Base-by-base conservation (phyloP, 768 basidiomycete species). In the Pholiota microspora region DNA sequence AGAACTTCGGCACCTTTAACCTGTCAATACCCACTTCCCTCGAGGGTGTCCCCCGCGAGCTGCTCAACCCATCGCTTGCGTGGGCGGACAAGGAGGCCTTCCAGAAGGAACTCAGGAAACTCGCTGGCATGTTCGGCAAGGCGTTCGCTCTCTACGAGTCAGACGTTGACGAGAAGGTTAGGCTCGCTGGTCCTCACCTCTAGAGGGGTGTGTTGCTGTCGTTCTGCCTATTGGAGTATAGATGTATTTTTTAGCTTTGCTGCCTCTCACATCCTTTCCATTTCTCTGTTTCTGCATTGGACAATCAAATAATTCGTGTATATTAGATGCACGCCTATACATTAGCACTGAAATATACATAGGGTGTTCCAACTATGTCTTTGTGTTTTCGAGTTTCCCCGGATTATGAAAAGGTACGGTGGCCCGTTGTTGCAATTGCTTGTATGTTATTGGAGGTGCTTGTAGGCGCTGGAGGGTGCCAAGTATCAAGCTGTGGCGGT, bases 61-160 rank as follows among this genome's bases (percentile, higher is more conserved):
- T 99, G 59, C 84, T 98, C 59, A 89, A 97, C 76, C 96, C 96
- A 0, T 74, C 75, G 47, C 71, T 88, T 63, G 94, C 94, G 15
- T 98, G 96, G 96, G 57, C 82, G 15, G 86, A 92, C 70, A 89
- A 88, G 76, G 89, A 88, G 59, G 94, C 92, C 31, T 98, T 96
- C 77, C 82, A 86, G 69, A 80, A 87, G 57, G 94, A 98, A 76
- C 77, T 94, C 54, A 78, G 83, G 67, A 97, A 94, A 76, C 79
- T 99, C 28, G 94, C 76, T 34, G 83, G 83, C 59, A 98, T 98
- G 95, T 98, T 98, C 85, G 77, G 81, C 68, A 92, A 89, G 74
- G 95, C 94, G 35, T 97, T 97, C 73, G 86, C 85, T 63, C 73
- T 94, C 69, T 98, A 98, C 69, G 89, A 94, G 77, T 82, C 78